A percentile compares a stretch with the other conserved stretches of the same genome.
Conservation (phyloP, 192 early-diverging fungal species). For the Dimargaris xerosporica region DNA sequence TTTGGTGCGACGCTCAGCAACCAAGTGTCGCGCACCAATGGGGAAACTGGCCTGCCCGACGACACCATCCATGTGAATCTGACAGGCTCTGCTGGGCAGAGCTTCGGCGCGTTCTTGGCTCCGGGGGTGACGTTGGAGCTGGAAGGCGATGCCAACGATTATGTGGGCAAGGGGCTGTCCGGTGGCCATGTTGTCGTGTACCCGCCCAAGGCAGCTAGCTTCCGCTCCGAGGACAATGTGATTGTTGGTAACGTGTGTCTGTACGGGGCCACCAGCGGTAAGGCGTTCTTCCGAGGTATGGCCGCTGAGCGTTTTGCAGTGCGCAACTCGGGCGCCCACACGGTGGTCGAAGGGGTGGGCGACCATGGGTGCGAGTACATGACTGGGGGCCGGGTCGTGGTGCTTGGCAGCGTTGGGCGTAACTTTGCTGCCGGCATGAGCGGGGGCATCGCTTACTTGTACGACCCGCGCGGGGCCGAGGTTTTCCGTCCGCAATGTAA, state of each 20-base stretch:
- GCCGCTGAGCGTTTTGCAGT: conserved; percentile 97
- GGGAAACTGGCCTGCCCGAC: conserved; percentile 68
- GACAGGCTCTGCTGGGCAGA: conserved; percentile 89
- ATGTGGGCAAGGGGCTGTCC: conserved; percentile 96
- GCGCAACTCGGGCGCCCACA: conserved; percentile 92
- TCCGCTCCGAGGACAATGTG: conserved; percentile 75
- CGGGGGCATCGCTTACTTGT: conserved; percentile 91
- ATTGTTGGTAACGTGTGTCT: conserved; percentile 95
- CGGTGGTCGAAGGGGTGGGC: conserved; percentile 91
- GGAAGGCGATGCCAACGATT: conserved; percentile 98
- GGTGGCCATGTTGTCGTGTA: conserved; percentile 83
- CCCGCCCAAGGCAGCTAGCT: conserved; percentile 64
- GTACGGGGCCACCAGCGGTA: conserved; percentile 89
- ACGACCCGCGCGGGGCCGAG: conserved; percentile 40
- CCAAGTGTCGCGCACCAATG: conserved; percentile 62
- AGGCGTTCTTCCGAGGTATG: conserved; percentile 82
- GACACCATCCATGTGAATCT: conserved; percentile 79
- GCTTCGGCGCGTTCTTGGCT: conserved; percentile 86
- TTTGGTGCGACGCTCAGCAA: conserved; percentile 85
- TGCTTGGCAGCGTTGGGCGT: conserved; percentile 77
- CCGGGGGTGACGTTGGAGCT: conserved; percentile 78
- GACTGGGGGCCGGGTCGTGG: conserved; percentile 89
- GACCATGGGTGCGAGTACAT: conserved; percentile 99
- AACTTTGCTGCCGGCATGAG: conserved; percentile 99
- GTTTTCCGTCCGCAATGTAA: conserved; percentile 62